Evolutionary conservation across 1,284 basidiomycete genomes (phyloP).

Genomic region (Trichosporon coremiiforme): DNA sequence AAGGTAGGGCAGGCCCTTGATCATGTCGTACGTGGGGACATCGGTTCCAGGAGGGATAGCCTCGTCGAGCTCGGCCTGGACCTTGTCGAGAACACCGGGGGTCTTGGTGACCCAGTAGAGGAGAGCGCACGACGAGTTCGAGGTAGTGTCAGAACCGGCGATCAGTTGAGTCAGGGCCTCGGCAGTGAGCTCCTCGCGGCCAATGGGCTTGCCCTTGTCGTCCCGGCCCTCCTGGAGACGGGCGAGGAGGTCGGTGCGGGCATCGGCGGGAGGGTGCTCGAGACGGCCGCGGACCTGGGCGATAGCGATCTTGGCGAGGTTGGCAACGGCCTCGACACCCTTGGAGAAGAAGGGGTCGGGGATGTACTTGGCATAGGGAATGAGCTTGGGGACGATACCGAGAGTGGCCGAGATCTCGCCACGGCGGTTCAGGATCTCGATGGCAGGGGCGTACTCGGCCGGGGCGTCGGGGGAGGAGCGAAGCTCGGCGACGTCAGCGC

Average conservation of each 20-base stretch:
- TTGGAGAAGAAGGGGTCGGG: constrained; percentile 70
- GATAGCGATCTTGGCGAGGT: constrained; percentile 77
- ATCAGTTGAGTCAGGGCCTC: constrained; percentile 84
- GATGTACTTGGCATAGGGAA: constrained; percentile 66
- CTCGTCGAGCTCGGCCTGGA: constrained; percentile 79
- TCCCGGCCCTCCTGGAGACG: constrained; percentile 77
- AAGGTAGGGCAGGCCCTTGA: constrained; percentile 73
- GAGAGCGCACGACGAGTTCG: constrained; percentile 83
- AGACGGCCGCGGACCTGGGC: constrained; percentile 77
- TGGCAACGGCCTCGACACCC: constrained; percentile 69
- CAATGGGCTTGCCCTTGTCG: constrained; percentile 64
- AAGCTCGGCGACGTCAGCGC: constrained; percentile 71
- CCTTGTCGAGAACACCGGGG: constrained; percentile 67
- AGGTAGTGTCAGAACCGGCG: constrained; percentile 64
- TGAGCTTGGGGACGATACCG: constrained; percentile 67
- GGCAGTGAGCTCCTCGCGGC: constrained; percentile 69
- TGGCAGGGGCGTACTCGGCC: constrained; percentile 67
- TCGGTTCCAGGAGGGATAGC: constrained; percentile 67
- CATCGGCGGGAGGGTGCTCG: constrained; percentile 59
- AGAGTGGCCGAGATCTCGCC: constrained; percentile 84
- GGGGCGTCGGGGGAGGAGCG: constrained; percentile 56
- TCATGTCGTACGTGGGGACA: constrained; percentile 60
- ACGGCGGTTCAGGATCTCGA: constrained; percentile 83
- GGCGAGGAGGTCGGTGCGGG: constrained; percentile 73
- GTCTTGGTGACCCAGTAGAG: constrained; percentile 76